phyloP scores from a whole-genome alignment of 164 flowering plant species.

The Vitis amurensis region DNA sequence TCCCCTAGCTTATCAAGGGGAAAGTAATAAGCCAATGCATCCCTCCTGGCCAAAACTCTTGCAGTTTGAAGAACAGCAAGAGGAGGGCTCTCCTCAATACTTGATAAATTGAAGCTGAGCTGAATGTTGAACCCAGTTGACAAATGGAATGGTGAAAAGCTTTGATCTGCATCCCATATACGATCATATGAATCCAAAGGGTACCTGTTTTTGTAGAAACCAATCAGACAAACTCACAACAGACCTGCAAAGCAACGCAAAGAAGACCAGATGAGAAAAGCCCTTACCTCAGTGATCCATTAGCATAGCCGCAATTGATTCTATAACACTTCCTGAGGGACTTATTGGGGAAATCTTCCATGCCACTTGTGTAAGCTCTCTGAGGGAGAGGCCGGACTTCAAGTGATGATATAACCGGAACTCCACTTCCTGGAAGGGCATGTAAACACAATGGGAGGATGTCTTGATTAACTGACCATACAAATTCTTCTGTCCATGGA shows the following conservation, averaged over 20 bases:
- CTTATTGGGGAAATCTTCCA: constrained; percentile 40
- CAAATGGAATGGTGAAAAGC: constrained; percentile 57
- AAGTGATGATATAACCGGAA: constrained; percentile 72
- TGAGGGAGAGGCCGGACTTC: constrained; percentile 76
- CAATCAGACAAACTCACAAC: constrained; percentile 3
- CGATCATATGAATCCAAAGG: constrained; percentile 82
- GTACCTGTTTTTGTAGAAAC: constrained; percentile 46
- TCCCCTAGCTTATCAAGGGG: constrained; percentile 56
- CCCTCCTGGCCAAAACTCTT: constrained; percentile 57
- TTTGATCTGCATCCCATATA: constrained; percentile 71
- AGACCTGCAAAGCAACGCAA: neutral
- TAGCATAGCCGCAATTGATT: constrained; percentile 64
- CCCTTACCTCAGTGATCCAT: constrained; percentile 55
- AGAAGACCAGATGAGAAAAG: neutral
- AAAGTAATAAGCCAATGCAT: constrained; percentile 50
- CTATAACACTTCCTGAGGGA: constrained; percentile 58
- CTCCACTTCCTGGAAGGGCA: constrained; percentile 52
- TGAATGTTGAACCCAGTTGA: constrained; percentile 47
- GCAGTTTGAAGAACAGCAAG: constrained; percentile 68
- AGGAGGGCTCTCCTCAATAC: constrained; percentile 58
- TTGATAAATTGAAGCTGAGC: constrained; percentile 33
- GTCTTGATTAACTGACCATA: constrained; percentile 66
- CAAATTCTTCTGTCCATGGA: constrained; percentile 77
- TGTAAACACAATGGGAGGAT: constrained; percentile 60
- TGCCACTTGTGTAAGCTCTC: constrained; percentile 53